phyloP scores from a whole-genome alignment of 2,329 filamentous ascomycete species.

The Escovopsis sp. region DNA sequence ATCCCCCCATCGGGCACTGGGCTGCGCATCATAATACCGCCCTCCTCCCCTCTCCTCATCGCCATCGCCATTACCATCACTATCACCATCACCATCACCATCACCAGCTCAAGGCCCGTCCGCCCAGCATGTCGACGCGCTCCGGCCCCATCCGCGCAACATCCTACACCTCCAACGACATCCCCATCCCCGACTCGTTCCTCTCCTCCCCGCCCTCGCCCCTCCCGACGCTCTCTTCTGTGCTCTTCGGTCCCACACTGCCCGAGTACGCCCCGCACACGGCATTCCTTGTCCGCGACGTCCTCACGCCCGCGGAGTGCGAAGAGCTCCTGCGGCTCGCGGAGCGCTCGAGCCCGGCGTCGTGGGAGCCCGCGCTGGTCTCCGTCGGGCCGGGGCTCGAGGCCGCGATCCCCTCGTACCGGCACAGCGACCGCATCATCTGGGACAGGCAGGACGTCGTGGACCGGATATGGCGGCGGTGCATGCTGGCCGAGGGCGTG shows the following conservation, averaged over 20 bases:
- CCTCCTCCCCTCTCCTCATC: too few relatives aligned
- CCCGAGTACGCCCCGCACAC: constrained; percentile 38
- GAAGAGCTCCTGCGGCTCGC: constrained; percentile 33
- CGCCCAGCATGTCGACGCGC: neutral
- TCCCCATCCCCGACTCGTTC: constrained; percentile 27
- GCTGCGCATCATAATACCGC: too few relatives aligned
- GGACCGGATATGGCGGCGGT: constrained; percentile 47
- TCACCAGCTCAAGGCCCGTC: too few relatives aligned
- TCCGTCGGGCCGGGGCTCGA: constrained; percentile 50
- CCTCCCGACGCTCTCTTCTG: constrained; percentile 25
- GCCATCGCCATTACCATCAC: too few relatives aligned
- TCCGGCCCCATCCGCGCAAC: neutral
- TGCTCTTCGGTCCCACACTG: constrained; percentile 36
- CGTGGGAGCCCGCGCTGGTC: constrained; percentile 57
- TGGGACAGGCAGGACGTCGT: constrained; percentile 52
- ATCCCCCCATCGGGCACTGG: too few relatives aligned
- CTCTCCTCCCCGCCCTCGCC: constrained; percentile 24
- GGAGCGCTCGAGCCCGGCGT: constrained; percentile 32
- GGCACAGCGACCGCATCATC: constrained; percentile 64
- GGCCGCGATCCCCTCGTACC: constrained; percentile 37
- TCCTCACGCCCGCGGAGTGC: constrained; percentile 44
- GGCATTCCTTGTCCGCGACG: constrained; percentile 46
- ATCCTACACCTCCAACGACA: constrained; percentile 4
- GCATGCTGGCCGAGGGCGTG: constrained; percentile 28
- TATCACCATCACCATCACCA: too few relatives aligned